Percentiles rank a stretch among this genome's conserved stretches.
phyloP scores from a whole-genome alignment of 306 rosid species.

The Potentilla sterilis region DNA sequence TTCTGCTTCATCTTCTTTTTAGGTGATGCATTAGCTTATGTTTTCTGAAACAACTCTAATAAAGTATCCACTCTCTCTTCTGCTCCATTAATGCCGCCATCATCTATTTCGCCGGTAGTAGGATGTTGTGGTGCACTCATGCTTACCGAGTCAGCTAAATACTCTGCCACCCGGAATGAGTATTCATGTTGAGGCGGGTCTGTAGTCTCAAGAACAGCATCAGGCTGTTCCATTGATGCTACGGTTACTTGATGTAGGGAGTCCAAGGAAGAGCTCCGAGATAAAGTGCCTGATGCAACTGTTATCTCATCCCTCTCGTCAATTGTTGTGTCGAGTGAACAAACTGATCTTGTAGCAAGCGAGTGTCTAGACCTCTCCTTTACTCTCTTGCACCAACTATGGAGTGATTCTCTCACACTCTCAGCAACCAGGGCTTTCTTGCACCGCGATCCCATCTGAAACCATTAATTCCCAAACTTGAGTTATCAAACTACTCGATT shows the following conservation, averaged over 20 bases:
- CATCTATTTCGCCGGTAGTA: conserved; percentile 30
- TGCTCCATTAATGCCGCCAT: conserved; percentile 21
- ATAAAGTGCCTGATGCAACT: conserved; percentile 65
- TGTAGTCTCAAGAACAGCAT: conserved; percentile 30
- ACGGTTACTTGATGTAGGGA: conserved; percentile 67
- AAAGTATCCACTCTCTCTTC: conserved; percentile 54
- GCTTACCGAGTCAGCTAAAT: conserved; percentile 40
- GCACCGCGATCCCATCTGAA: conserved; percentile 85
- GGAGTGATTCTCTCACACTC: conserved; percentile 87
- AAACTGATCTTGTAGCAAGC: conserved; percentile 66
- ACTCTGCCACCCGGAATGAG: conserved; percentile 40
- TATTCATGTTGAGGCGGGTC: conserved; percentile 21
- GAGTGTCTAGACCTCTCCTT: conserved; percentile 74
- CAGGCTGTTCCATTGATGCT: conserved; percentile 44
- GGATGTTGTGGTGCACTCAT: conserved; percentile 26
- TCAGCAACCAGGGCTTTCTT: conserved; percentile 84
- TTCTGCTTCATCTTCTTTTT: neutral
- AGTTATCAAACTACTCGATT: neutral
- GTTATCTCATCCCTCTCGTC: conserved; percentile 84
- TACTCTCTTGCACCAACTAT: conserved; percentile 97
- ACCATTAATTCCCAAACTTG: neutral
- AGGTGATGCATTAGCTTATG: conserved; percentile 24
- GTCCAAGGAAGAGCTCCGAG: conserved; percentile 70
- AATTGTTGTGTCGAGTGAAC: conserved; percentile 68
- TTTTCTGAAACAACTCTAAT: conserved; percentile 62